Evolutionary conservation across 805 yeast species (phyloP).

Genomic region (Yamadazyma phyllophila): DNA sequence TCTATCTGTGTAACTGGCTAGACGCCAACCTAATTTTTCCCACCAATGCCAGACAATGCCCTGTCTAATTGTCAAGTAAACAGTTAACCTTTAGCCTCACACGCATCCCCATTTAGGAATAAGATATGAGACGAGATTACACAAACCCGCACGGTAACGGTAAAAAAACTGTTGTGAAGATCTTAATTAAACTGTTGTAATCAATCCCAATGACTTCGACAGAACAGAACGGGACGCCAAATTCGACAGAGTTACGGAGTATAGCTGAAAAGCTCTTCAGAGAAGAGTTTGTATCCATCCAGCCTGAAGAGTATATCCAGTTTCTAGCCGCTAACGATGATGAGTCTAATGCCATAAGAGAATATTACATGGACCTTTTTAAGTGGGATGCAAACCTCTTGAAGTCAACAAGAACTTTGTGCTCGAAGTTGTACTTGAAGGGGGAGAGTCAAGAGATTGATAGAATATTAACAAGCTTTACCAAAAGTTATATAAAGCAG

Average conservation of each 20-base stretch:
- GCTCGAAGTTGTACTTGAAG: conserved; percentile 65
- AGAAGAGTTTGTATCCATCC: conserved; percentile 42
- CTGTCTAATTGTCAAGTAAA: no score
- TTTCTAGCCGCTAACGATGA: conserved; percentile 36
- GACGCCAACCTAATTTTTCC: no score
- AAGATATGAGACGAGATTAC: conserved; percentile 4
- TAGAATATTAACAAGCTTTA: conserved; percentile 64
- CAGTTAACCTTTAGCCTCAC: not conserved
- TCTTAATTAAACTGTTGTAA: not conserved
- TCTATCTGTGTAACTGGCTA: no score
- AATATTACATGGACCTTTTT: conserved; percentile 47
- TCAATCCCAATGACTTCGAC: not conserved
- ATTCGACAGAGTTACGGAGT: conserved; percentile 16
- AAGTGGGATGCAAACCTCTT: conserved; percentile 52
- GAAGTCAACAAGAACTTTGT: conserved; percentile 55
- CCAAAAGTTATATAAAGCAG: conserved; percentile 58
- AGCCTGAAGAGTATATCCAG: conserved; percentile 45
- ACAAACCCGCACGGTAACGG: conserved; percentile 1
- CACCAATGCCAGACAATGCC: no score
- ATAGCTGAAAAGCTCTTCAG: conserved; percentile 37
- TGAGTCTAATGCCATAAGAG: conserved; percentile 41
- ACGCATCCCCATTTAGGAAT: not conserved
- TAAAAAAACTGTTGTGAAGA: not conserved
- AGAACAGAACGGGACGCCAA: not conserved
- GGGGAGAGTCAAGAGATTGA: conserved; percentile 86